These are phyloP conservation scores for Barnettozyma hawaiiensis DNA, from an alignment of 1,139 yeast species.

Conservation along the genomic window DNA sequence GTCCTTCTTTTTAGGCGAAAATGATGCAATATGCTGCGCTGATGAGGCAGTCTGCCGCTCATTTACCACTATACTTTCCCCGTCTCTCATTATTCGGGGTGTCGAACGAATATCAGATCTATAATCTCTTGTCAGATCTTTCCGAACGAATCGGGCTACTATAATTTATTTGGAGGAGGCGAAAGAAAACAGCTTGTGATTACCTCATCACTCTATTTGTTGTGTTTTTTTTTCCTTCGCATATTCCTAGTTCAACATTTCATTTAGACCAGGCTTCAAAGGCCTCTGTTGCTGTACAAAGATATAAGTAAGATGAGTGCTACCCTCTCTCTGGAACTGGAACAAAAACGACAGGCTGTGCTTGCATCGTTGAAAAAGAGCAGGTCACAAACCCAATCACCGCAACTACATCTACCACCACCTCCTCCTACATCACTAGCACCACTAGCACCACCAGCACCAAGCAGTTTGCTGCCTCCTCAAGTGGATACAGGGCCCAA, in stretches of 20 bases:
- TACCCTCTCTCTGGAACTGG: slow-evolving; percentile 12
- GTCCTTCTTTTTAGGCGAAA: slow-evolving; percentile 10
- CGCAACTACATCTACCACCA: neutral
- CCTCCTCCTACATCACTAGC: too few relatives aligned
- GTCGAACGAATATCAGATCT: neutral
- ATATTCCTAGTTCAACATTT: too few relatives aligned
- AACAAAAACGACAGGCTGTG: slow-evolving; percentile 22
- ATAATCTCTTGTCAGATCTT: too few relatives aligned
- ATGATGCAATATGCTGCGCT: slow-evolving; percentile 3
- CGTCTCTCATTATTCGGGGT: neutral
- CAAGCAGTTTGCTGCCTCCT: neutral
- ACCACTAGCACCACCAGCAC: neutral
- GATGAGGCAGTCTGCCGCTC: neutral
- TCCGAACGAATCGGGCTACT: too few relatives aligned
- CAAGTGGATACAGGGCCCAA: neutral
- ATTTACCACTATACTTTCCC: neutral
- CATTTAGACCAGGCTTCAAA: neutral
- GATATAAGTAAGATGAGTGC: slow-evolving; percentile 1
- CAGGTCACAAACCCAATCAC: slow-evolving; percentile 7
- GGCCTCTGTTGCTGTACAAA: too few relatives aligned
- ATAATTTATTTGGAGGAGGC: too few relatives aligned
- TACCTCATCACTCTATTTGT: neutral
- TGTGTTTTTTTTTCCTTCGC: too few relatives aligned
- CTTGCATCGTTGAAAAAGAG: slow-evolving; percentile 21
- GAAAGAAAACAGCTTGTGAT: neutral